These are phyloP conservation scores for Clavulina sp. DNA, from an alignment of 768 basidiomycete genomes.

Conservation along the genomic window DNA sequence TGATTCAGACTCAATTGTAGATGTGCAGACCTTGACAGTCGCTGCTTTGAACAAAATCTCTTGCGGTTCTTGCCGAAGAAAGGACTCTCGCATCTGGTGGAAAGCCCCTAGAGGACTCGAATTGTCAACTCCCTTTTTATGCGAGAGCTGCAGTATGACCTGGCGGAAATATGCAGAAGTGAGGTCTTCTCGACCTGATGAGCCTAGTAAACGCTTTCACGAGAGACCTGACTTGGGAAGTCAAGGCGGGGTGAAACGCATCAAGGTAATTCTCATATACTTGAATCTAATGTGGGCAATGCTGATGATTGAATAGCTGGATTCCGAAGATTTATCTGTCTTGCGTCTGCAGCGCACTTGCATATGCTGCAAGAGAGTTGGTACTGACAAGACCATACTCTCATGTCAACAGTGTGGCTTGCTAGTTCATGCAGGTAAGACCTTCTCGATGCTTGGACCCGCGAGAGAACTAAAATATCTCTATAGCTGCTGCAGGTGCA, in stretches of 20 bases:
- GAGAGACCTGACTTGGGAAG: too few species aligned
- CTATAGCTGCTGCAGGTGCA: too few species aligned
- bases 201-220: too few species aligned
- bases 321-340: too few species aligned
- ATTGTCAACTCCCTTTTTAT: conserved; percentile 45
- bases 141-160: conserved; percentile 69
- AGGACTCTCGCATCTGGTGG: conserved; percentile 74
- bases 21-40: conserved; percentile 21
- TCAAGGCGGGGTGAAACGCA: conserved; percentile 37
- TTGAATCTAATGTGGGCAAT: background rate
- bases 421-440: conserved; percentile 57
- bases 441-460: background rate
- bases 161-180: conserved; percentile 92
- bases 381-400: conserved; percentile 59
- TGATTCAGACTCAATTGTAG: conserved; percentile 21
- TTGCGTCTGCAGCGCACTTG: conserved; percentile 30
- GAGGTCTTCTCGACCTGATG: conserved; percentile 25
- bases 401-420: conserved; percentile 69
- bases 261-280: conserved; percentile 29
- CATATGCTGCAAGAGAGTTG: conserved; percentile 53
- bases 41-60: conserved; percentile 4
- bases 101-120: conserved; percentile 77
- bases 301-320: too few species aligned
- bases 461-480: too few species aligned
- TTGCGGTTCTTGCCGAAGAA: conserved; percentile 74